Evolutionary conservation across 371 early-diverging fungal genomes (phyloP).

Genomic region (Mortierella sp.): DNA sequence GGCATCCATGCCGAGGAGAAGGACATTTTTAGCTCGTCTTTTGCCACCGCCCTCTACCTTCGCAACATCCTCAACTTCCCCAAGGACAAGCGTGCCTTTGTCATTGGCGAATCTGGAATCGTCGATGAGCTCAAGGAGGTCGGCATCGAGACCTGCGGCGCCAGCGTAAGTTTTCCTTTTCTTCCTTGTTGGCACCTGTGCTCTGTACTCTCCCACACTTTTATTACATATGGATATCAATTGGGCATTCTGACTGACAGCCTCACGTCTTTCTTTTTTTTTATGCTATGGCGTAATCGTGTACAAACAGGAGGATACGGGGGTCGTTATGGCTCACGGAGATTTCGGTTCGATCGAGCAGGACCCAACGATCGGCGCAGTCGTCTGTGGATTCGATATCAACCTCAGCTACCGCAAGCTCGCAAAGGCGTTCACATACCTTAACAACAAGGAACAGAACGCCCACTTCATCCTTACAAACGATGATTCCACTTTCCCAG

Average conservation of each 20-base stretch:
- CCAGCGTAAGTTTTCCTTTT: slow-evolving; percentile 61
- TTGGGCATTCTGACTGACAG: background rate
- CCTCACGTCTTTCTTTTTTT: background rate
- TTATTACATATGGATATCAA: background rate
- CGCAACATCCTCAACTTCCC: slow-evolving; percentile 85
- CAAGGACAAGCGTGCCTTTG: slow-evolving; percentile 88
- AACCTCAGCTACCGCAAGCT: slow-evolving; percentile 92
- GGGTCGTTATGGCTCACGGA: slow-evolving; percentile 56
- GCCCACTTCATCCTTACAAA: slow-evolving; percentile 95
- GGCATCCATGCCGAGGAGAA: slow-evolving; percentile 86
- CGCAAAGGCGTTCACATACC: slow-evolving; percentile 90
- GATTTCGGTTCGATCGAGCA: slow-evolving; percentile 67
- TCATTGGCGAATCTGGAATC: slow-evolving; percentile 94
- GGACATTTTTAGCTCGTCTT: slow-evolving; percentile 96
- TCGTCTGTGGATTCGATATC: slow-evolving; percentile 90
- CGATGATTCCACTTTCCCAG: slow-evolving; percentile 91
- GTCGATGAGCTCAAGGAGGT: slow-evolving; percentile 84
- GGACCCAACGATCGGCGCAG: slow-evolving; percentile 85
- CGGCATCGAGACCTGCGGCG: slow-evolving; percentile 76
- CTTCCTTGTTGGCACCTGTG: background rate
- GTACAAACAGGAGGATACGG: slow-evolving; percentile 64
- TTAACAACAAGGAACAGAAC: slow-evolving; percentile 72
- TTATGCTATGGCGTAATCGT: background rate
- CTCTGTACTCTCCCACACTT: background rate
- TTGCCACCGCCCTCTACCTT: slow-evolving; percentile 95